Base-by-base conservation (phyloP, 768 basidiomycete genomes). In the Polyporus arcularius region DNA sequence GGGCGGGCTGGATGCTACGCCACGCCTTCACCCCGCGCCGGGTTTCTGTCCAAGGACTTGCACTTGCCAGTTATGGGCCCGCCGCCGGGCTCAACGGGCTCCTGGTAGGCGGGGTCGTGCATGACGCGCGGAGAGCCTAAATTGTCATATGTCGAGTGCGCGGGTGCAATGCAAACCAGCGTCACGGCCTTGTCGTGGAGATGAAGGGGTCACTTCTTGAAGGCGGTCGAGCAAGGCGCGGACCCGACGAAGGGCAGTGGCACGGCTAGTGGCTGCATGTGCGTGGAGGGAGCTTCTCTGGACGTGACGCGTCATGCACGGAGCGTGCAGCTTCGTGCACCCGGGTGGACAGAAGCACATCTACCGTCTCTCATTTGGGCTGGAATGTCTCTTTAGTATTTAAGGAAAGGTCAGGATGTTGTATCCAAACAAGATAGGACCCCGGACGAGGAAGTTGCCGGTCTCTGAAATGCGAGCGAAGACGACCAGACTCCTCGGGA, bases 101-200 rank as follows among this genome's bases (percentile, higher is more conserved):
- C 56, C 4, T 71, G 71, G 69, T 78, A 78, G 42, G 70, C 71
- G 14, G 70, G 59, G 53, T 69, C 60, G 18, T 68, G 61, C 52
- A 72, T 69, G 60, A 72, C 70, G 14, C 68, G 66, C 60, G 58
- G 63, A 18, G 71, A 69, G 4, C 65, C 54, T 47, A 79, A 66
- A 58, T 75, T 73, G 72, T 78, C 79, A 0, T 69, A 50, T 12
- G 76, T 77, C 3, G 69, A 68, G 63, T 67, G 78, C 12, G 58
- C 60, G 0, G 78, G 78, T 28, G 56, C 60, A 43, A 62, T 42
- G 16, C 63, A 65, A 60, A 78, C 78, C 15, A 18, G 73, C 70
- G 15, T 61, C 50, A 67, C 71, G 73, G 11, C 76, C 71, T 2
- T 26, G 66, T 67, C 31, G 67, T 72, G 21, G 65, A 68, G 28